A percentile compares a stretch with the other conserved stretches of the same genome.
Conservation (phyloP, 179 eudicot species). For the Amaranthus tricolor region DNA sequence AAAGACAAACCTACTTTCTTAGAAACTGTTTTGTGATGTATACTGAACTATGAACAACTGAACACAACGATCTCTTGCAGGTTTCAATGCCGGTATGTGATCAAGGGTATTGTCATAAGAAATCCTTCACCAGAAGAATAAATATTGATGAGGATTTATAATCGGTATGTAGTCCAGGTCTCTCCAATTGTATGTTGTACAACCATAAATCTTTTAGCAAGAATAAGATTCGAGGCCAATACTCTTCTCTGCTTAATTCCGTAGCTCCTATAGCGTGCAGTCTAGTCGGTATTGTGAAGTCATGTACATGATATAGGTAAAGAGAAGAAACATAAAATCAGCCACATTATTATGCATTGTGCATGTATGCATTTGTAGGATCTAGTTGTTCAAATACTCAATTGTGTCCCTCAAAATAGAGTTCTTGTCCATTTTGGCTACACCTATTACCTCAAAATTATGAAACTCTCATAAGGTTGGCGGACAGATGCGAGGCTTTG, state of each 20-base stretch:
- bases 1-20: too few relatives aligned
- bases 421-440: constrained; percentile 91
- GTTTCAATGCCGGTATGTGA: constrained; percentile 81
- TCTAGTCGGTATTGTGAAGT: too few relatives aligned
- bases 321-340: too few relatives aligned
- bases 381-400: constrained; percentile 68
- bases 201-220: neutral
- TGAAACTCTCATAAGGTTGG: constrained; percentile 77
- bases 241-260: too few relatives aligned
- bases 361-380: too few relatives aligned
- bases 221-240: neutral
- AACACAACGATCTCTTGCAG: constrained; percentile 30
- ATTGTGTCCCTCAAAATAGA: constrained; percentile 87
- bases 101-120: constrained; percentile 65
- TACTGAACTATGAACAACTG: neutral
- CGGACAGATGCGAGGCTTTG: constrained; percentile 38
- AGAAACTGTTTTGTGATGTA: too few relatives aligned
- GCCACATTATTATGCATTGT: too few relatives aligned
- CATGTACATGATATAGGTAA: too few relatives aligned
- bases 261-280: too few relatives aligned
- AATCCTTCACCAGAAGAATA: constrained; percentile 53
- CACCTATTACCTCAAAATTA: constrained; percentile 65
- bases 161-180: neutral
- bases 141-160: constrained; percentile 3
- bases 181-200: constrained; percentile 15